Percentiles rank a stretch among this genome's conserved stretches.
phyloP scores from a whole-genome alignment of 1,284 basidiomycete species.

The Pyrrhoderma noxium region DNA sequence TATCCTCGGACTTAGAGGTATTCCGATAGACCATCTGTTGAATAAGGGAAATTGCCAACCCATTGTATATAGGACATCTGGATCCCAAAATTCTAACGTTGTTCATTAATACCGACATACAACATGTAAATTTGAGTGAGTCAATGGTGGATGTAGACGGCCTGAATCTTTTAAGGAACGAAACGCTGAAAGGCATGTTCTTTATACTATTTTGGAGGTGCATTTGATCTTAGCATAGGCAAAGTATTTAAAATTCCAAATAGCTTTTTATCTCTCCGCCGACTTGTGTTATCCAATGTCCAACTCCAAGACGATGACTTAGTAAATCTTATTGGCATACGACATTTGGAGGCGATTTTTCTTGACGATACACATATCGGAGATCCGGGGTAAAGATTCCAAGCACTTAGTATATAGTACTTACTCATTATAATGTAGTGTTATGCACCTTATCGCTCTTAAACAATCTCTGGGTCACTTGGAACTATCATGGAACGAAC shows the following conservation, averaged over 20 bases:
- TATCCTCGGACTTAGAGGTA: conserved; percentile 12
- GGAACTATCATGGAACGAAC: conserved; percentile 42
- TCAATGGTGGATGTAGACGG: conserved; percentile 42
- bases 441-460: conserved; percentile 48
- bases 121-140: conserved; percentile 33
- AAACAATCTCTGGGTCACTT: conserved; percentile 45
- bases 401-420: background rate
- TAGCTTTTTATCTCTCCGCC: conserved; percentile 43
- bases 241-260: conserved; percentile 45
- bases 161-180: conserved; percentile 37
- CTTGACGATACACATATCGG: conserved; percentile 49
- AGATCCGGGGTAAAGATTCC: conserved; percentile 48
- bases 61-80: conserved; percentile 31
- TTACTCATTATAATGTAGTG: conserved; percentile 26
- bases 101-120: conserved; percentile 34
- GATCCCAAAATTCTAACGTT: conserved; percentile 32
- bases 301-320: conserved; percentile 42
- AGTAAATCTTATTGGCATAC: conserved; percentile 44
- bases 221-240: background rate
- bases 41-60: background rate
- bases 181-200: conserved; percentile 37
- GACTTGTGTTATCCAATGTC: conserved; percentile 41
- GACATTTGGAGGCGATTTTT: conserved; percentile 39
- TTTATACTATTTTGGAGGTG: conserved; percentile 1
- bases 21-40: background rate